These are phyloP conservation scores for Aspergillus udagawae DNA, from an alignment of 2,329 filamentous ascomycete species.

Conservation along the genomic window DNA sequence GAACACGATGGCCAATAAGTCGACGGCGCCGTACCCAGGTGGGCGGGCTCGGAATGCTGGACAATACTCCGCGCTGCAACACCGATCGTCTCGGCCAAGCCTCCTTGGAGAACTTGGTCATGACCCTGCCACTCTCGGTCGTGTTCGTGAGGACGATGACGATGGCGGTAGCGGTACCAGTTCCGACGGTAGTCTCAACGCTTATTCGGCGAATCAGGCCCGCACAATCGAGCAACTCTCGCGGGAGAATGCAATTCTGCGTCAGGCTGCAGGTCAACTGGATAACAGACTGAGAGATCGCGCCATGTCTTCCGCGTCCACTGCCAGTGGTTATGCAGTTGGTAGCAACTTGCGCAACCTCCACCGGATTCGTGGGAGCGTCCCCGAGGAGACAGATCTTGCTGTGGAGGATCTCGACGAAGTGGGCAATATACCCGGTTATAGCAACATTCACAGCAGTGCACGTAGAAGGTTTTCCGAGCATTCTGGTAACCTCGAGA, in stretches of 20 bases:
- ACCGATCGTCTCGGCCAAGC: slow-evolving; percentile 66
- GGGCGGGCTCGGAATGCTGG: slow-evolving; percentile 35
- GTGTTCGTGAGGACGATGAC: slow-evolving; percentile 48
- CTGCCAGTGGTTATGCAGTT: slow-evolving; percentile 30
- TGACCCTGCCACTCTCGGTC: slow-evolving; percentile 44
- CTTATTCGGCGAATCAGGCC: slow-evolving; percentile 38
- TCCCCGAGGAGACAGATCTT: slow-evolving; percentile 43
- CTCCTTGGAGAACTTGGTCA: slow-evolving; percentile 45
- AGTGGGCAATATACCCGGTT: slow-evolving; percentile 36
- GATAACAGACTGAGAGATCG: slow-evolving; percentile 39
- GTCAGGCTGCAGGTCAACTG: slow-evolving; percentile 41
- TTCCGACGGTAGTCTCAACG: slow-evolving; percentile 36
- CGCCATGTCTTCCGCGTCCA: slow-evolving; percentile 38
- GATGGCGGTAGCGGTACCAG: slow-evolving; percentile 38
- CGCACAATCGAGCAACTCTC: slow-evolving; percentile 45
- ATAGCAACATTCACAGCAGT: slow-evolving; percentile 36
- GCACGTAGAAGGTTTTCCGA: slow-evolving; percentile 42
- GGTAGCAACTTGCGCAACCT: slow-evolving; percentile 28
- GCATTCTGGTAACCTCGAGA: slow-evolving; percentile 39
- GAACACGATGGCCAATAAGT: slow-evolving; percentile 30
- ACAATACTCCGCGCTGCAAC: slow-evolving; percentile 68
- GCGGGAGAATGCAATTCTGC: slow-evolving; percentile 45
- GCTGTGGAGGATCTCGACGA: slow-evolving; percentile 45
- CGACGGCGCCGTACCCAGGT: slow-evolving; percentile 23
- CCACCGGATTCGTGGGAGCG: slow-evolving; percentile 39